phyloP scores from a whole-genome alignment of 345 rosid genomes.

The Nasturtium officinale region DNA sequence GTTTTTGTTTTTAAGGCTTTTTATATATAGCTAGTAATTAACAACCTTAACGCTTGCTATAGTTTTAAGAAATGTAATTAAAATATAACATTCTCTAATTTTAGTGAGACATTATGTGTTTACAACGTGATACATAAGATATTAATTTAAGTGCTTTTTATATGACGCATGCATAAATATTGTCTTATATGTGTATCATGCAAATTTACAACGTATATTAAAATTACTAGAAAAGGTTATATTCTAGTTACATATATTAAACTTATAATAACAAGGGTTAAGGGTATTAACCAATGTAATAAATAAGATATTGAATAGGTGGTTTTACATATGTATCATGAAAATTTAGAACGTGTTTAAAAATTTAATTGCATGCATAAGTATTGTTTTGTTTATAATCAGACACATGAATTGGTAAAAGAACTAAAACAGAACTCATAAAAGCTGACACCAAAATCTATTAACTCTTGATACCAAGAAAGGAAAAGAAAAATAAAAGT shows the following conservation, averaged over 20 bases:
- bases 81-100: neutral
- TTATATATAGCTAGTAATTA: neutral
- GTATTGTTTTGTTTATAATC: neutral
- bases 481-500: neutral
- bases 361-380: neutral
- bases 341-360: neutral
- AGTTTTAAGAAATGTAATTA: neutral
- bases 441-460: neutral
- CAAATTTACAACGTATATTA: neutral
- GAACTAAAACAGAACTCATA: neutral
- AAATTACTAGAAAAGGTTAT: neutral
- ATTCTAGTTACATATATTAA: neutral
- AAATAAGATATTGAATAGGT: neutral
- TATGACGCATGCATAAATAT: neutral
- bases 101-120: neutral
- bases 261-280: neutral
- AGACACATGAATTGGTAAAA: neutral
- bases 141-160: neutral
- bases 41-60: neutral
- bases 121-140: neutral
- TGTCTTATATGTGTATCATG: neutral
- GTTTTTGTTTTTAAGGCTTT: neutral
- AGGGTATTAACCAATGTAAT: too few species aligned
- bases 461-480: constrained; percentile 3
- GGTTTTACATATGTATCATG: neutral